Conservation (phyloP, 2,329 filamentous ascomycete species). For the Penicillium polonicum region DNA sequence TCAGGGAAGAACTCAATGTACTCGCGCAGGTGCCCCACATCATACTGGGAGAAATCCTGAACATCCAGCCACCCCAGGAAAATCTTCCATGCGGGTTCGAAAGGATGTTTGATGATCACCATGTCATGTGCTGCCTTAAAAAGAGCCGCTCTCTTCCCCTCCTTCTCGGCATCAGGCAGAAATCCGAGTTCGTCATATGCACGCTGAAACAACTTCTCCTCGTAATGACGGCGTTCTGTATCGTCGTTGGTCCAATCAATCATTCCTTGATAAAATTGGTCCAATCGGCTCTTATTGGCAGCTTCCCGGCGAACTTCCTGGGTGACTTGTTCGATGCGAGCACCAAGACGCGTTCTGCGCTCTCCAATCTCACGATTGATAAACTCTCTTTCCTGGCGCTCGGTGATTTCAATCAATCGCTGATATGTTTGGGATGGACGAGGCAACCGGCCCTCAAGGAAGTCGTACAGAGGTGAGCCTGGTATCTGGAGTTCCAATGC, state of each 20-base stretch:
- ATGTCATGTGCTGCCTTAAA: slow-evolving; percentile 80
- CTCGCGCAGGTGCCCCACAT: slow-evolving; percentile 72
- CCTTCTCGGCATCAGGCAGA: slow-evolving; percentile 66
- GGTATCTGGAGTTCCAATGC: slow-evolving; percentile 77
- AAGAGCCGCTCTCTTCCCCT: slow-evolving; percentile 68
- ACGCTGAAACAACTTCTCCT: slow-evolving; percentile 83
- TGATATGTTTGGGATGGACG: slow-evolving; percentile 78
- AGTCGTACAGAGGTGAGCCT: slow-evolving; percentile 73
- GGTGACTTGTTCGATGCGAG: slow-evolving; percentile 78
- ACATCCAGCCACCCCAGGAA: slow-evolving; percentile 85
- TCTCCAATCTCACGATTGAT: slow-evolving; percentile 91
- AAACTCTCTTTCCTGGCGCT: slow-evolving; percentile 80
- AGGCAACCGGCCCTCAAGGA: slow-evolving; percentile 78
- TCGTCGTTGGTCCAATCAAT: slow-evolving; percentile 92
- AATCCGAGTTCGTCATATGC: slow-evolving; percentile 75
- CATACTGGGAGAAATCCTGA: slow-evolving; percentile 71
- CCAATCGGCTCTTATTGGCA: slow-evolving; percentile 71
- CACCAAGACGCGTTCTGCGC: slow-evolving; percentile 81
- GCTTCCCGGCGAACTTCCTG: slow-evolving; percentile 85
- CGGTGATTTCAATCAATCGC: slow-evolving; percentile 77
- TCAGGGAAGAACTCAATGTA: slow-evolving; percentile 84
- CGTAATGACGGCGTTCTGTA: slow-evolving; percentile 75
- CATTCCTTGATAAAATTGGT: slow-evolving; percentile 74
- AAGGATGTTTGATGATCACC: slow-evolving; percentile 94
- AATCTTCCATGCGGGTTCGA: slow-evolving; percentile 85